phyloP scores from a whole-genome alignment of 257 asterid genomes.

The Ballota nigra region DNA sequence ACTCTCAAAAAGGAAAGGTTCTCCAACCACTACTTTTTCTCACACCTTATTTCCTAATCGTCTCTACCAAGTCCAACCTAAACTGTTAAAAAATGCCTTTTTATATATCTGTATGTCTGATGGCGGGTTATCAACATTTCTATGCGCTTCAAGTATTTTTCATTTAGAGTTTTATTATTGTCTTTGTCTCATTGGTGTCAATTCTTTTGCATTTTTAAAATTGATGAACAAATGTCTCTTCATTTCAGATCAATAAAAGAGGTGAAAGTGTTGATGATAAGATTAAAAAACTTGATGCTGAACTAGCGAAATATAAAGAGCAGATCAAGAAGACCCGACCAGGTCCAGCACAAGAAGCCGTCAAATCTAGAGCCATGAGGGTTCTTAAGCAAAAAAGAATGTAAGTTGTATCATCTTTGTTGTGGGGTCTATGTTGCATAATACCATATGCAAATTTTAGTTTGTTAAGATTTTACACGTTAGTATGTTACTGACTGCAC shows the following conservation, averaged over 20 bases:
- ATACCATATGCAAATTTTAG: background rate
- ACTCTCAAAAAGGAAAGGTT: background rate
- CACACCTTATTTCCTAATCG: background rate
- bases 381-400: constrained; percentile 90
- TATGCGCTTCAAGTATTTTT: background rate
- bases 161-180: background rate
- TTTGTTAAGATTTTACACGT: background rate
- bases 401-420: constrained; percentile 40
- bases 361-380: constrained; percentile 98
- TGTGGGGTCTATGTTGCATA: background rate
- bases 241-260: constrained; percentile 77
- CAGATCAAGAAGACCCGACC: constrained; percentile 94
- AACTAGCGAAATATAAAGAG: constrained; percentile 70
- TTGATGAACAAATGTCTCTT: background rate
- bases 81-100: background rate
- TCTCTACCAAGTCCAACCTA: background rate
- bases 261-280: constrained; percentile 89
- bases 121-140: background rate
- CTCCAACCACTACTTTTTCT: background rate
- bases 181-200: background rate
- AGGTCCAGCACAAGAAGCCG: constrained; percentile 98
- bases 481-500: constrained; percentile 5
- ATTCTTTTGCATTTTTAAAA: constrained; percentile 15
- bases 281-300: constrained; percentile 82
- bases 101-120: background rate